Base-by-base conservation (phyloP, 164 flowering plant genomes). In the Macadamia integrifolia region DNA sequence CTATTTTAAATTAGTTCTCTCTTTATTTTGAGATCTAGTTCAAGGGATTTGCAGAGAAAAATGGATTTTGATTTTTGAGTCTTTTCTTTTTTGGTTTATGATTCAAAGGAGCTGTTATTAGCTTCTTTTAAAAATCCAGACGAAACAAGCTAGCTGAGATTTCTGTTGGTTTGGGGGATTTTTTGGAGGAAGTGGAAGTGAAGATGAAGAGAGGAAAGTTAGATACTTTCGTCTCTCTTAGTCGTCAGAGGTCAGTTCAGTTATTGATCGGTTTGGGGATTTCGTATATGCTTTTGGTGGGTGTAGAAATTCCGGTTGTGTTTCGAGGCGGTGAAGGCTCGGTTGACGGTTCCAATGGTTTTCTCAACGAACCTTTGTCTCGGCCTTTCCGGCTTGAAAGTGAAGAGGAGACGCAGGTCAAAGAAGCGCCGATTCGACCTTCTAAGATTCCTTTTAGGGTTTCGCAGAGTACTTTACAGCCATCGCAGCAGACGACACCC, bases 261-360 rank as follows among this genome's bases (percentile, higher is more conserved):
- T 18, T 75, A 15, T 61, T 87, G 62, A 69, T 84, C 18, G 77
- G 57, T 58, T 42, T 83, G 1, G 66, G 80, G 43, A 60, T 84
- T 57, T 28, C 82, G 12, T 88, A 83, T 73, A 13, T 88, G 48
- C 57, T 88, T 14, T 68, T 85, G 74, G 80, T 88, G 75, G 75
- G 77, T 70, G 71, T 85, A 49, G 89, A 88, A 71, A 75, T 84
- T 66, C 93, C 93, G 4, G 69, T 87, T 6, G 84, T 87, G 11
- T 80, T 79, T 58, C 71, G 66, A 64, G 57, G 60, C 57, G 75
- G 74, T 13, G 73, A 78, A 1, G 75, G 66, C 10, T 60, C 81
- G 1, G 66, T 30, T 23, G 79, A 75, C 6, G 85, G 77, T 29
- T 64, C 72, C 3, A 66, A 68, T 53, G 76, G 74, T 15, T 52